Evolutionary conservation across 768 basidiomycete species (phyloP).

Genomic region (Amanita pallidorosea): DNA sequence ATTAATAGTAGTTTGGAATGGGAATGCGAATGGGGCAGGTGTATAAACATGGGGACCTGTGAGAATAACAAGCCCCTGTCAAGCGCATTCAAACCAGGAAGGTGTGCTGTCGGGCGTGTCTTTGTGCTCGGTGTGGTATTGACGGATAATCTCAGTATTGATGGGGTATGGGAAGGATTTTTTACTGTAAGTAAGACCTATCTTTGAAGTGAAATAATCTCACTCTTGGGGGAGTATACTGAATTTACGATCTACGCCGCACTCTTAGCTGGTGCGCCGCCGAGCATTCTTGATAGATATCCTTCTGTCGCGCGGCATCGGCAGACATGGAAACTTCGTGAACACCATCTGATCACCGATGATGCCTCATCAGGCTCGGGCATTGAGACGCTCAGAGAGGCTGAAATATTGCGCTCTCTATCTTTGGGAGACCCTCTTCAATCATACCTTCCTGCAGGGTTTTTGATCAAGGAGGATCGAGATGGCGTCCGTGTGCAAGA

Average conservation of each 20-base stretch:
- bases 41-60: conserved; percentile 24
- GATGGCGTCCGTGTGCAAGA: conserved; percentile 39
- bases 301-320: conserved; percentile 65
- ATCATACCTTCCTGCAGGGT: conserved; percentile 48
- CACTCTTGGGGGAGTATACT: conserved; percentile 43
- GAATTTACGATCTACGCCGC: conserved; percentile 80
- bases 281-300: conserved; percentile 58
- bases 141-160: conserved; percentile 30
- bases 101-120: conserved; percentile 24
- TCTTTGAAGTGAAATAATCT: background rate
- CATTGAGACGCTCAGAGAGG: conserved; percentile 15
- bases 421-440: conserved; percentile 50
- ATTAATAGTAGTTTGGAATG: conserved; percentile 38
- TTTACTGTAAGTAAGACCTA: conserved; percentile 45
- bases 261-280: conserved; percentile 59
- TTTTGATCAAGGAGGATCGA: conserved; percentile 34
- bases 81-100: conserved; percentile 48
- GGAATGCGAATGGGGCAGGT: conserved; percentile 64
- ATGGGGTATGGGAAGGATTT: conserved; percentile 73
- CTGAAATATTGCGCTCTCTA: conserved; percentile 24
- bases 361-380: conserved; percentile 19
- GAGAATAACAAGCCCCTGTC: conserved; percentile 24
- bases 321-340: conserved; percentile 83
- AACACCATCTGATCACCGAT: conserved; percentile 48
- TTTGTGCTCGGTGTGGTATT: conserved; percentile 3